phyloP scores from a whole-genome alignment of 2,329 filamentous ascomycete species.

The Penicillium sp. region DNA sequence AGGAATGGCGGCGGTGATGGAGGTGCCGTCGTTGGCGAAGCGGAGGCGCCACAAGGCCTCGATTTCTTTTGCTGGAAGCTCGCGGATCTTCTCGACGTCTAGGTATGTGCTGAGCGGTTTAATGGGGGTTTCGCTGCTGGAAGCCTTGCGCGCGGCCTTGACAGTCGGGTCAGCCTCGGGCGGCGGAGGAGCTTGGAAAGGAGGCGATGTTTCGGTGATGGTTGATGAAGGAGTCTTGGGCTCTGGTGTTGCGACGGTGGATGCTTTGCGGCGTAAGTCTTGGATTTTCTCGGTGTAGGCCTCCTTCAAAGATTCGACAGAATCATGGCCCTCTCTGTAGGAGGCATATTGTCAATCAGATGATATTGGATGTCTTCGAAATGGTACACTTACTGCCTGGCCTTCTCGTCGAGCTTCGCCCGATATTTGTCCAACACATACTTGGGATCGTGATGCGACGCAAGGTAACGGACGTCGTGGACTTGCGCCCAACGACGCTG shows the following conservation, averaged over 20 bases:
- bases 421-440: constrained; percentile 80
- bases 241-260: constrained; percentile 52
- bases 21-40: constrained; percentile 68
- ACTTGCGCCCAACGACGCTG: constrained; percentile 90
- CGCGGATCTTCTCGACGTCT: constrained; percentile 73
- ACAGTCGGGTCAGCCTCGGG: constrained; percentile 33
- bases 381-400: constrained; percentile 55
- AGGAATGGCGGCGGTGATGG: constrained; percentile 81
- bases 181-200: constrained; percentile 37
- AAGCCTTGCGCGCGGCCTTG: constrained; percentile 42
- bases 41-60: constrained; percentile 86
- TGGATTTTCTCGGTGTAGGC: constrained; percentile 84
- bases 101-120: constrained; percentile 68
- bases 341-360: constrained; percentile 24
- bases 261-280: constrained; percentile 65
- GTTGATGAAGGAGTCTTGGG: constrained; percentile 26
- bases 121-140: constrained; percentile 53
- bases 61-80: constrained; percentile 76
- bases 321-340: constrained; percentile 62
- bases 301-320: constrained; percentile 61
- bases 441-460: constrained; percentile 66
- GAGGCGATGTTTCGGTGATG: constrained; percentile 36
- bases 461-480: constrained; percentile 85
- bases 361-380: background rate
- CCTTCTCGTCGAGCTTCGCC: constrained; percentile 79